Conservation (phyloP, 495 filamentous ascomycete species). For the Xylaria scruposa region DNA sequence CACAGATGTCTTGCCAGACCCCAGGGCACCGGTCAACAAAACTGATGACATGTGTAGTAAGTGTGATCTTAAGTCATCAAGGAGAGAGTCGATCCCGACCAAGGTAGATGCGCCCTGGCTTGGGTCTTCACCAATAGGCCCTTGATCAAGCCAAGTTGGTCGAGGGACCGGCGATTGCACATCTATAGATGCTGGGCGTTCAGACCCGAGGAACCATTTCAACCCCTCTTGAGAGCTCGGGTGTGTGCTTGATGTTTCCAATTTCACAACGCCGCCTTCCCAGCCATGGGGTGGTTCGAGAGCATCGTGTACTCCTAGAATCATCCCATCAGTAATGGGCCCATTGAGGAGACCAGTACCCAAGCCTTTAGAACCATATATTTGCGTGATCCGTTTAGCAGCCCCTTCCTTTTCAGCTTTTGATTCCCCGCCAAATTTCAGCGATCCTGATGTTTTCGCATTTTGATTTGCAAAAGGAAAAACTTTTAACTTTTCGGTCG, state of each 20-base stretch:
- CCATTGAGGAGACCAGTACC: conserved; percentile 74
- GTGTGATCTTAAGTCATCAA: conserved; percentile 71
- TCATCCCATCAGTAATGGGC: conserved; percentile 85
- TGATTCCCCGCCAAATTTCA: conserved; percentile 90
- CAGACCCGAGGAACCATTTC: conserved; percentile 79
- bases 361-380: conserved; percentile 61
- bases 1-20: conserved; percentile 86
- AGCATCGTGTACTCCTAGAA: conserved; percentile 60
- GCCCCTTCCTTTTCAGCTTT: conserved; percentile 76
- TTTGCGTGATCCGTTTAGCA: conserved; percentile 58
- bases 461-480: conserved; percentile 72
- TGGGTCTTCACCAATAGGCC: conserved; percentile 57
- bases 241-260: conserved; percentile 63
- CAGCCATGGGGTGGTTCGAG: conserved; percentile 55
- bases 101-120: conserved; percentile 63
- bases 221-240: conserved; percentile 58
- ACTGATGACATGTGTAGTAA: conserved; percentile 87
- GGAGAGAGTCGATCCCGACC: conserved; percentile 82
- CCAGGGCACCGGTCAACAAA: conserved; percentile 84
- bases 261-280: conserved; percentile 79
- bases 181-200: conserved; percentile 72
- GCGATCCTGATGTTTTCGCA: conserved; percentile 62
- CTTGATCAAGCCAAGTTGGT: conserved; percentile 59
- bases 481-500: conserved; percentile 67
- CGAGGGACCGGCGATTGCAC: conserved; percentile 72